Conservation (phyloP, 768 basidiomycete genomes). For the Trametes meyenii region DNA sequence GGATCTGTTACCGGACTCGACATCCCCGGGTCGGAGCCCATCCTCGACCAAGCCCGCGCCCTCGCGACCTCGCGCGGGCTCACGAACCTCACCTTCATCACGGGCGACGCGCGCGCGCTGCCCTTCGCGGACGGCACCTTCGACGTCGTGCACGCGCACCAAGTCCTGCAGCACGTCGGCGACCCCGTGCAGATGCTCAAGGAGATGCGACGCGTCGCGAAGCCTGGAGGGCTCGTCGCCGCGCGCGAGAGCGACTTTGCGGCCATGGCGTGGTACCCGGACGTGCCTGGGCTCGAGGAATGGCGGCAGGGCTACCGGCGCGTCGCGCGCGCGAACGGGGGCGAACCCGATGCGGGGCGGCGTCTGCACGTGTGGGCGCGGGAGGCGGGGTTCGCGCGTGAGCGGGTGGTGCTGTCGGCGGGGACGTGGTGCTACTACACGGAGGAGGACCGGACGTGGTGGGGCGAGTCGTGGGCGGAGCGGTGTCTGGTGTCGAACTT, state of each 20-base stretch:
- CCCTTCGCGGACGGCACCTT: constrained; percentile 44
- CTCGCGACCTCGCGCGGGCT: constrained; percentile 33
- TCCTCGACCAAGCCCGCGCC: constrained; percentile 41
- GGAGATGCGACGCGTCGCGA: constrained; percentile 53
- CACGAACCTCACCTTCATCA: constrained; percentile 42
- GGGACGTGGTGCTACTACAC: constrained; percentile 43
- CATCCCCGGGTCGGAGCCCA: constrained; percentile 27
- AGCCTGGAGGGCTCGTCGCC: constrained; percentile 49
- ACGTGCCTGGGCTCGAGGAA: constrained; percentile 35
- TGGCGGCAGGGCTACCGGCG: constrained; percentile 36
- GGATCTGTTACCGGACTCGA: constrained; percentile 52
- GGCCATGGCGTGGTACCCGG: constrained; percentile 41
- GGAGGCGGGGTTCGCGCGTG: constrained; percentile 38
- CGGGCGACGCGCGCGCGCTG: constrained; percentile 43
- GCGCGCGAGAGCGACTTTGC: constrained; percentile 45
- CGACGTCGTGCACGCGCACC: constrained; percentile 54
- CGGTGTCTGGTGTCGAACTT: constrained; percentile 39
- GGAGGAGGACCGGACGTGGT: constrained; percentile 42
- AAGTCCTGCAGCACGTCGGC: constrained; percentile 51
- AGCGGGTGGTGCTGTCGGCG: constrained; percentile 32
- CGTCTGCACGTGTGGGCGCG: constrained; percentile 42
- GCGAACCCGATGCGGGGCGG: constrained; percentile 45
- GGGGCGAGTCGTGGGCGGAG: constrained; percentile 43
- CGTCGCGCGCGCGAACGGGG: constrained; percentile 38
- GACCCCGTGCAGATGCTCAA: constrained; percentile 44